Evolutionary conservation across 192 early-diverging fungal genomes (phyloP).

Genomic region (Backusella parvicylindrica): DNA sequence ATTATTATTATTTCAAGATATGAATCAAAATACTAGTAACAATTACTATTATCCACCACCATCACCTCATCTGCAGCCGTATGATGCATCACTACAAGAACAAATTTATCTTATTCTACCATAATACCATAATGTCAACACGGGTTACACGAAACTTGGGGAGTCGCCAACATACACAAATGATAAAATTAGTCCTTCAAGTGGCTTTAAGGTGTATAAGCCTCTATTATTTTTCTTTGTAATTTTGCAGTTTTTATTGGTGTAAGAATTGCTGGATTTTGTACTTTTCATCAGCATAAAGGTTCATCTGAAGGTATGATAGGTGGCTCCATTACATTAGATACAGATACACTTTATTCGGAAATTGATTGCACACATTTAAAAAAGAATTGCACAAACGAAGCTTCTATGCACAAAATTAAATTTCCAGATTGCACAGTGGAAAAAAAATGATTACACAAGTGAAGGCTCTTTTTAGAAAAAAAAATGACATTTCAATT

Average conservation of each 20-base stretch:
- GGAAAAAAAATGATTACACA: neutral
- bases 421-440: neutral
- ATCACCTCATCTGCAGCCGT: neutral
- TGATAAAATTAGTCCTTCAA: conserved; percentile 9
- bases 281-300: conserved; percentile 9
- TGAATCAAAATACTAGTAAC: neutral
- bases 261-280: conserved; percentile 43
- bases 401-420: neutral
- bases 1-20: neutral
- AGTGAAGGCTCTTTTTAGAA: neutral
- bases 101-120: neutral
- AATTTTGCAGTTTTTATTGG: conserved; percentile 52
- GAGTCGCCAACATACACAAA: neutral
- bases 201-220: conserved; percentile 64
- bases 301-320: neutral
- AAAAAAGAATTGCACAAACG: neutral
- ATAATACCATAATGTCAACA: neutral
- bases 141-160: neutral
- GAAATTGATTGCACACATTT: neutral
- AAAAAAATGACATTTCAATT: neutral
- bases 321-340: conserved; percentile 8
- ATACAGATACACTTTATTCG: conserved; percentile 21
- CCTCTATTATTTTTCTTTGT: conserved; percentile 52
- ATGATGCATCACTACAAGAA: neutral
- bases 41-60: neutral